phyloP scores from a whole-genome alignment of 1,284 basidiomycete species.

The Puccinia triticina region DNA sequence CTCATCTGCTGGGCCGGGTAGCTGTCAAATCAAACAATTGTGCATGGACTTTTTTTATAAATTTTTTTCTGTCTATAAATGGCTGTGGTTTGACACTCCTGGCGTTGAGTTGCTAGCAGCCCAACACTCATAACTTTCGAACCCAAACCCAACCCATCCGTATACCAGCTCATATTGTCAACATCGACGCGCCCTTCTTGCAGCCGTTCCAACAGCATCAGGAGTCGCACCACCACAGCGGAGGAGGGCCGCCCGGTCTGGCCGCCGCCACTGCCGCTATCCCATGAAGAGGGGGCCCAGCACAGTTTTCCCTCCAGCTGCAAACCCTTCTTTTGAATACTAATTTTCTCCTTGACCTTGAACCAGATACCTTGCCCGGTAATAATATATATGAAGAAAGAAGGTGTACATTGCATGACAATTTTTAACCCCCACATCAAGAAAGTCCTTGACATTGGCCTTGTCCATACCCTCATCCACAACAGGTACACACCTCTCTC shows the following conservation, averaged over 20 bases:
- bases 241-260: not conserved
- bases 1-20: slow-evolving; percentile 27
- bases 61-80: not conserved
- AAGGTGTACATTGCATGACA: slow-evolving; percentile 92
- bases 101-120: no score
- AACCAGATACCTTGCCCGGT: slow-evolving; percentile 64
- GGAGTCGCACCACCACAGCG: not conserved
- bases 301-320: no score
- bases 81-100: no score
- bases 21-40: slow-evolving; percentile 34
- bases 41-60: not conserved
- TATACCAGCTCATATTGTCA: slow-evolving; percentile 51
- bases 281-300: no score
- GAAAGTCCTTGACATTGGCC: slow-evolving; percentile 76
- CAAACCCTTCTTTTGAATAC: slow-evolving; percentile 3
- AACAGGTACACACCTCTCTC: slow-evolving; percentile 66
- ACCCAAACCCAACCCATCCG: slow-evolving; percentile 13
- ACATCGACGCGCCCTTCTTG: no score
- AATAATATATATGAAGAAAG: slow-evolving; percentile 70
- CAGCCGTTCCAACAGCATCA: slow-evolving; percentile 11
- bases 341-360: slow-evolving; percentile 62
- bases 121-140: slow-evolving; percentile 34
- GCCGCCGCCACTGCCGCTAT: not conserved
- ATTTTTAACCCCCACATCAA: slow-evolving; percentile 86
- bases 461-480: slow-evolving; percentile 88